Evolutionary conservation across 306 rosid species (phyloP).

Genomic region (Cercis canadensis): DNA sequence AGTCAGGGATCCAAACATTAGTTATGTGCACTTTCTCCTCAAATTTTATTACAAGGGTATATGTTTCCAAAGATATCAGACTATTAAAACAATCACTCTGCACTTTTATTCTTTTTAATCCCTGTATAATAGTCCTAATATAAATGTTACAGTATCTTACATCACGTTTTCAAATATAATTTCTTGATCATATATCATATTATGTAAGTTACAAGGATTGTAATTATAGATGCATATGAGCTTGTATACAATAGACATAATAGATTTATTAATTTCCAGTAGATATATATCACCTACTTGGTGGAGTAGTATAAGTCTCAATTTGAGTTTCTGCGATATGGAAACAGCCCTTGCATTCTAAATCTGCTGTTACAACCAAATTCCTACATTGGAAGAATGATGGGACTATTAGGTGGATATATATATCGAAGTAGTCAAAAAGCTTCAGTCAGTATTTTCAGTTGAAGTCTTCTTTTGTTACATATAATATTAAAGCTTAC

Average conservation of each 20-base stretch:
- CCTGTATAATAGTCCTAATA: too few species aligned
- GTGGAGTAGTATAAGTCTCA: not conserved
- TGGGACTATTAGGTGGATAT: not conserved
- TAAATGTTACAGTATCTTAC: not conserved
- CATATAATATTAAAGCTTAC: too few species aligned
- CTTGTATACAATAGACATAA: too few species aligned
- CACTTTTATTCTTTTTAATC: not conserved
- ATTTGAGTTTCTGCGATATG: not conserved
- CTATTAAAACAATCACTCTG: constrained; percentile 13
- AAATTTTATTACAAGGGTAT: constrained; percentile 73
- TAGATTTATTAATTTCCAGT: too few species aligned
- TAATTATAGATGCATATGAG: too few species aligned
- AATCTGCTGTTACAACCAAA: constrained; percentile 19
- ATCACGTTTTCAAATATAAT: too few species aligned
- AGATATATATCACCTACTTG: not conserved
- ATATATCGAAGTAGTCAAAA: not conserved
- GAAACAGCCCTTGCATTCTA: constrained; percentile 17
- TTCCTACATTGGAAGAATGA: not conserved
- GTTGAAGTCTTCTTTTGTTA: not conserved
- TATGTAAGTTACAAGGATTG: too few species aligned
- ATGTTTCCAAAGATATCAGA: constrained; percentile 15
- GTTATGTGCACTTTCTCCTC: constrained; percentile 72
- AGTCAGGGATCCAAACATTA: constrained; percentile 58
- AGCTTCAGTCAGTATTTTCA: not conserved
- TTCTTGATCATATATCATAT: too few species aligned